Base-by-base conservation (phyloP, 2,329 filamentous ascomycete species). In the Phialemonium atrogriseum region DNA sequence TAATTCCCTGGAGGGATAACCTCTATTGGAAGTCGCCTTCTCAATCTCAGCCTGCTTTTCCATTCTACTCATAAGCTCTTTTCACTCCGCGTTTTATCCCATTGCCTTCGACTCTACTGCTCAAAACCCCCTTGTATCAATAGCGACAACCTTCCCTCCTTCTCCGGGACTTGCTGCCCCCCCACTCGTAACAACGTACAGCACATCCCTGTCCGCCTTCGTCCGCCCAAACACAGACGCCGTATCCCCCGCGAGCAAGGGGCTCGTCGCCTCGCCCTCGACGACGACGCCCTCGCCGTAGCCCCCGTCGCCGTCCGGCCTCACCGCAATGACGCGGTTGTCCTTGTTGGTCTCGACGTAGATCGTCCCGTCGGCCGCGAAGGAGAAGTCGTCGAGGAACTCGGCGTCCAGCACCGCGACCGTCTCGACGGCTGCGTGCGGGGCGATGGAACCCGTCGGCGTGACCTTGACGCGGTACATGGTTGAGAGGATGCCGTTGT, bases 401-500 rank as follows among this genome's bases (percentile, higher is more conserved):
- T 20, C 8, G 3, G 37, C 36, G 9, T 37, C 15, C 3, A 43
- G 11, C 7, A 30, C 24, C 3, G 30, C 37, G 2, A 45, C 31
- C 2, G 23, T 27, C 25, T 47, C 41, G 5, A 38, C 36, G 14
- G 27, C 24, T 3, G 38, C 37, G 5, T 28, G 33, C 10, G 6
- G 20, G 17, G 27, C 17, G 3, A 21, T 15, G 2, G 20, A 28
- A 0, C 42, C 41, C 7, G 38, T 33, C 3, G 4, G 4, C 5
- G 25, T 32, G 11, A 51, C 35, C 23, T 21, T 32, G 16, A 49
- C 26, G 2, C 38, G 35, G 18, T 41, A 47, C 0, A 50, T 15
- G 7, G 50, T 43, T 10, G 41, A 35, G 2, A 56, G 59, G 15
- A 64, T 46, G 30, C 66, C 66, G 45, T 70, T 69, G 5, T 66